A percentile compares a stretch with the other conserved stretches of the same genome.
Evolutionary conservation across 2,329 filamentous ascomycete species (phyloP).

Genomic region (Thielaviopsis cerberus): DNA sequence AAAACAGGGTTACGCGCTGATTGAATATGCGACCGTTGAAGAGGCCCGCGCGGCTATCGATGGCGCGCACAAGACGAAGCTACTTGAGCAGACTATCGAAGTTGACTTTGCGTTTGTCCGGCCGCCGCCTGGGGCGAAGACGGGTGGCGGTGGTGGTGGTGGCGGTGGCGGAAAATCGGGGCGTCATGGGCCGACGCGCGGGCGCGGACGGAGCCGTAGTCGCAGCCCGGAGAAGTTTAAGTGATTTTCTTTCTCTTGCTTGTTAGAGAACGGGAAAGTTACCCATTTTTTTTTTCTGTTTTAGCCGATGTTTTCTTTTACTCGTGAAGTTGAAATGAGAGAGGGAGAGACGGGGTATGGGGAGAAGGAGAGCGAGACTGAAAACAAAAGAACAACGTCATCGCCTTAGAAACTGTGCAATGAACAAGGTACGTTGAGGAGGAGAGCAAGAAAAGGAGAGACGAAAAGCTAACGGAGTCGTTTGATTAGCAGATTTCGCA

Average conservation of each 20-base stretch:
- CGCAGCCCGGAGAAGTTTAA: slow-evolving; percentile 20
- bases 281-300: not conserved
- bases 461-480: not conserved
- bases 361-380: not conserved
- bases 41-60: slow-evolving; percentile 71
- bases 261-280: not conserved
- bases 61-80: slow-evolving; percentile 55
- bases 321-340: not conserved
- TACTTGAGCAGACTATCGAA: slow-evolving; percentile 62
- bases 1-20: slow-evolving; percentile 59
- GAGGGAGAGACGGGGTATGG: not conserved
- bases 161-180: slow-evolving; percentile 23
- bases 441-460: not conserved
- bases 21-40: slow-evolving; percentile 63
- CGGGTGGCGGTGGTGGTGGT: slow-evolving; percentile 20
- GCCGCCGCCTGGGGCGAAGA: slow-evolving; percentile 45
- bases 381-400: not conserved
- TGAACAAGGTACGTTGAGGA: not conserved
- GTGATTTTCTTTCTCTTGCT: no score
- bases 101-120: slow-evolving; percentile 77
- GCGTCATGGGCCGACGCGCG: slow-evolving; percentile 3
- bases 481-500: not conserved
- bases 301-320: not conserved
- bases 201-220: slow-evolving; percentile 28
- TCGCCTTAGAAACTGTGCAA: not conserved